Evolutionary conservation across 1,284 basidiomycete genomes (phyloP).

Genomic region (Cryptococcus sp.): DNA sequence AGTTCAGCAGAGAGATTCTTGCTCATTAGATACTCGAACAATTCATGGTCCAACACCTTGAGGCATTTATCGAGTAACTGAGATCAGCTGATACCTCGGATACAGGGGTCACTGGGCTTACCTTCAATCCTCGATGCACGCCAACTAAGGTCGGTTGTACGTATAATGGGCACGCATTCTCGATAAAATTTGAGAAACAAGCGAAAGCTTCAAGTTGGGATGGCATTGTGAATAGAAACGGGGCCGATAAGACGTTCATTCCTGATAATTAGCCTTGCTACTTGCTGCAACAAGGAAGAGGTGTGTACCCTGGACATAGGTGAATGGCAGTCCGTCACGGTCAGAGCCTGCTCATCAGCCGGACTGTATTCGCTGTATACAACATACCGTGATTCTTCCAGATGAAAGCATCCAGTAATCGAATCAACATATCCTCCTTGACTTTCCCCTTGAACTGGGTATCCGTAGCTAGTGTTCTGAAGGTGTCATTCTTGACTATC

Average conservation of each 20-base stretch:
- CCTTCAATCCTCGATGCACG: conserved; percentile 88
- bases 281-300: background rate
- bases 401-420: conserved; percentile 91
- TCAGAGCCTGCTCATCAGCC: conserved; percentile 16
- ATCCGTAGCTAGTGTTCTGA: conserved; percentile 89
- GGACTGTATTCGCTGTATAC: no score
- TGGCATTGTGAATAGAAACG: conserved; percentile 92
- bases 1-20: conserved; percentile 97
- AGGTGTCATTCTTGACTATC: conserved; percentile 53
- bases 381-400: conserved; percentile 78
- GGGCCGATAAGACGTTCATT: conserved; percentile 97
- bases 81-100: background rate
- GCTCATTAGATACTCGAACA: conserved; percentile 73
- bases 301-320: conserved; percentile 73
- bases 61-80: conserved; percentile 89
- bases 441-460: conserved; percentile 91
- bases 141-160: conserved; percentile 93
- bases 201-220: conserved; percentile 95
- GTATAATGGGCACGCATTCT: conserved; percentile 86
- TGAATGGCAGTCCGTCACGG: conserved; percentile 63
- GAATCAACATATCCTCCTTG: conserved; percentile 91
- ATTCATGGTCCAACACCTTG: conserved; percentile 79
- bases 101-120: conserved; percentile 46
- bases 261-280: conserved; percentile 42
- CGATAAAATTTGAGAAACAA: conserved; percentile 91